A percentile compares a stretch with the other conserved stretches of the same genome.
phyloP scores from a whole-genome alignment of 1,139 yeast genomes.

The Debaryomycetaceae sp. region DNA sequence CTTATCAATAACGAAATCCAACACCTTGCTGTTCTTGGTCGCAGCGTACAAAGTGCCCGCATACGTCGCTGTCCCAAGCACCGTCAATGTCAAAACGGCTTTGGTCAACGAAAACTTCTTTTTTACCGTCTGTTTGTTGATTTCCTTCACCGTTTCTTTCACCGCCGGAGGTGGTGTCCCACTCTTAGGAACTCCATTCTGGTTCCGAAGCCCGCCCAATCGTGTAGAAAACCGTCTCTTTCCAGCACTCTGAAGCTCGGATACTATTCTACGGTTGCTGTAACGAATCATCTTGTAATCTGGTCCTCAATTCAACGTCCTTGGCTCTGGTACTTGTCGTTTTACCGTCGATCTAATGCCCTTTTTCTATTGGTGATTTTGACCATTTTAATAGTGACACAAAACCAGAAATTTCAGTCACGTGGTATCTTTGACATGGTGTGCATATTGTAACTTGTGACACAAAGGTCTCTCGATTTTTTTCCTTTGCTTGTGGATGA shows the following conservation, averaged over 20 bases:
- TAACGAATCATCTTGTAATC: neutral
- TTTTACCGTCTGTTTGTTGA: conserved; percentile 11
- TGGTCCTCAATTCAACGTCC: neutral
- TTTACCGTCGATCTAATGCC: neutral
- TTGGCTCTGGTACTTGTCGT: conserved; percentile 4
- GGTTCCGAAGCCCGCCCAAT: neutral
- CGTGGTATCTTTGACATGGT: neutral
- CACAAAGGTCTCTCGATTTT: too few species aligned
- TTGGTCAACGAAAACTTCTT: conserved; percentile 33
- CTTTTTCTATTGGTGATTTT: neutral
- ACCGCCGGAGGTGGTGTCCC: conserved; percentile 2
- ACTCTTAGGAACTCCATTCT: neutral
- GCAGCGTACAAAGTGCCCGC: conserved; percentile 43
- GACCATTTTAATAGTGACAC: neutral
- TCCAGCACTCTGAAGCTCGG: neutral
- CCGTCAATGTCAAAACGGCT: conserved; percentile 30
- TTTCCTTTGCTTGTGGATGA: neutral
- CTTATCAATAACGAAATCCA: conserved; percentile 46
- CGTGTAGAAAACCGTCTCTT: neutral
- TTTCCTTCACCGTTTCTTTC: neutral
- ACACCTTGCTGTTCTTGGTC: conserved; percentile 43
- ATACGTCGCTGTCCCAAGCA: conserved; percentile 29
- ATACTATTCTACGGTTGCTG: neutral
- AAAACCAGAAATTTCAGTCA: neutral
- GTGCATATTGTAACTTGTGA: too few species aligned